These are phyloP conservation scores for Wickerhamiella spandovensis DNA, from an alignment of 805 yeast species.

Conservation along the genomic window DNA sequence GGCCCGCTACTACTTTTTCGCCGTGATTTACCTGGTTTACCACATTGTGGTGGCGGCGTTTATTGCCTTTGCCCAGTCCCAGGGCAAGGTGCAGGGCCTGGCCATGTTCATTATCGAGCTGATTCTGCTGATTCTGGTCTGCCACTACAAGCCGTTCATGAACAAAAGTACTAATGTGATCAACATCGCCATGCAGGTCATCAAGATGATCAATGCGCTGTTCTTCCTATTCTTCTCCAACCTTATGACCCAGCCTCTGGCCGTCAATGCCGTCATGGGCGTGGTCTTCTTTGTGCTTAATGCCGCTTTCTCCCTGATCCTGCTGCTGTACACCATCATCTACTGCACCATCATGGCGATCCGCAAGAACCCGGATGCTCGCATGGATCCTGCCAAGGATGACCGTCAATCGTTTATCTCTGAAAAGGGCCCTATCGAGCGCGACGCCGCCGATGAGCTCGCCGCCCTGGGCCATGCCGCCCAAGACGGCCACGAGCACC, in stretches of 20 bases:
- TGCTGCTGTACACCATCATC: slow-evolving; percentile 56
- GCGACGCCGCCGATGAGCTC: slow-evolving; percentile 29
- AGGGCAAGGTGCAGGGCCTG: slow-evolving; percentile 72
- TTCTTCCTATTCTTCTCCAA: slow-evolving; percentile 77
- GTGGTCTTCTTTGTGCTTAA: slow-evolving; percentile 79
- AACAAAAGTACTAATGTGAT: slow-evolving; percentile 72
- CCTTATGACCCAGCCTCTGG: slow-evolving; percentile 65
- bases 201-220: slow-evolving; percentile 66
- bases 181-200: slow-evolving; percentile 58
- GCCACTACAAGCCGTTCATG: slow-evolving; percentile 59
- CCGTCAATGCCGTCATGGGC: slow-evolving; percentile 78
- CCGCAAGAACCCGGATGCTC: slow-evolving; percentile 77
- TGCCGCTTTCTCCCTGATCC: slow-evolving; percentile 72
- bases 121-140: slow-evolving; percentile 49
- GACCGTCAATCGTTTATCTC: slow-evolving; percentile 73
- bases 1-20: slow-evolving; percentile 76
- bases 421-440: slow-evolving; percentile 28
- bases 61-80: slow-evolving; percentile 63
- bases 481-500: slow-evolving; percentile 52
- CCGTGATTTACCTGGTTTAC: slow-evolving; percentile 47
- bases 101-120: slow-evolving; percentile 66
- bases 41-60: slow-evolving; percentile 55
- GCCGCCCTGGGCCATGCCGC: slow-evolving; percentile 73
- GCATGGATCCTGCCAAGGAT: slow-evolving; percentile 79
- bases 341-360: slow-evolving; percentile 49